Evolutionary conservation across 345 rosid species (phyloP), one percentile per base, ranked within the genome.

Genomic region (Dimocarpus longan): DNA sequence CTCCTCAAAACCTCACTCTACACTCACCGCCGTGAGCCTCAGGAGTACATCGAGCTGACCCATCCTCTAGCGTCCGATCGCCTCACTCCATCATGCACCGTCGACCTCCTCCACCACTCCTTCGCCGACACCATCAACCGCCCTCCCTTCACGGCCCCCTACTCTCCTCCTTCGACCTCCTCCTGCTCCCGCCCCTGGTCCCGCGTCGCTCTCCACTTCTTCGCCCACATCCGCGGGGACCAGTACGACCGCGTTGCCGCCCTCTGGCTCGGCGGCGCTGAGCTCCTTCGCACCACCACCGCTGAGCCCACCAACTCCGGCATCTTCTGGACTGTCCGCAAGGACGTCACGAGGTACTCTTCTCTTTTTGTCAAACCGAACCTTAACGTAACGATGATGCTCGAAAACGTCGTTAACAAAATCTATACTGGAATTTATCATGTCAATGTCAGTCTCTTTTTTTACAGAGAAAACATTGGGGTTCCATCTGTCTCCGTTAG

Each of bases 251-350:
- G 96, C 28, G 89, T 93, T 68, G 82, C 93, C 54, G 98, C 84
- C 62, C 67, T 95, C 37, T 93, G 98, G 99, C 93, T 95, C 46
- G 94, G 88, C 57, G 98, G 95, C 1, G 90, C 81, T 48, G 99
- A 95, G 95, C 86, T 95, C 3, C 89, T 95, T 73, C 91, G 98
- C 3, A 92, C 98, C 66, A 95, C 97, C 86, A 93, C 99, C 26
- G 95, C 98, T 54, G 91, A 93, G 82, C 98, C 99, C 11, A 80
- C 79, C 43, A 66, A 84, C 5, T 52, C 82, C 4, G 96, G 98
- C 13, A 82, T 93, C 73, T 93, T 89, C 91, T 93, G 98, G 97
- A 85, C 68, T 6, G 89, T 93, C 78, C 92, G 91, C 10, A 95
- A 91, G 75, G 99, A 95, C 80, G 83, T 95, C 54, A 83, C 95